A percentile compares a stretch with the other conserved stretches of the same genome.
Conservation (phyloP, 805 yeast species). For the Pichia pseudocactophila region DNA sequence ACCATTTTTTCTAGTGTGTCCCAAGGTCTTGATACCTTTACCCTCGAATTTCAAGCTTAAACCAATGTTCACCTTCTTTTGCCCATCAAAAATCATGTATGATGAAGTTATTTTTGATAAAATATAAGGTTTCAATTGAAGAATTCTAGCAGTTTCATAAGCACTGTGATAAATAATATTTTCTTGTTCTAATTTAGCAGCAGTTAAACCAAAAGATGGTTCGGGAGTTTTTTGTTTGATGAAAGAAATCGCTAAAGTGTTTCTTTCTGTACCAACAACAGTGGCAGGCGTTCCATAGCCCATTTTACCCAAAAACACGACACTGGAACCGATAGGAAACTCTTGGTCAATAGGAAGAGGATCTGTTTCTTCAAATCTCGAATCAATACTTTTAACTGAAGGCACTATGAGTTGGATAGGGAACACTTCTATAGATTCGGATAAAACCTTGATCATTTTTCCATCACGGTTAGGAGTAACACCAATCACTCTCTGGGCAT, state of each 20-base stretch:
- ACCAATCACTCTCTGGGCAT: constrained; percentile 73
- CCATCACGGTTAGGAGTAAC: constrained; percentile 62
- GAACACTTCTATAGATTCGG: constrained; percentile 40
- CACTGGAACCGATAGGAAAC: constrained; percentile 64
- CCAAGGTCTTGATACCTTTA: constrained; percentile 74
- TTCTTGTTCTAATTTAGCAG: constrained; percentile 49
- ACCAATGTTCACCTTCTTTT: constrained; percentile 61
- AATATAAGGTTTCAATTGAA: constrained; percentile 53
- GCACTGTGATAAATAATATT: constrained; percentile 57
- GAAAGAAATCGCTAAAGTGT: constrained; percentile 42
- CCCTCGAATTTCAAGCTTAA: constrained; percentile 77
- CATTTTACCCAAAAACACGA: constrained; percentile 73
- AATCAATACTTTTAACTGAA: constrained; percentile 62
- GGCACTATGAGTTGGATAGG: constrained; percentile 83
- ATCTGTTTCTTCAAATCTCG: constrained; percentile 59
- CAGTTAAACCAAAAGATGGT: constrained; percentile 54
- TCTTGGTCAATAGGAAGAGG: constrained; percentile 76
- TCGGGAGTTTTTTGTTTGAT: constrained; percentile 43
- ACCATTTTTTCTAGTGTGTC: constrained; percentile 61
- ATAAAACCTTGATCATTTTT: constrained; percentile 67
- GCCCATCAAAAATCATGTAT: constrained; percentile 48
- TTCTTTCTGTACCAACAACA: constrained; percentile 47
- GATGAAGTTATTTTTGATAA: constrained; percentile 73
- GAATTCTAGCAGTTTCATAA: constrained; percentile 48
- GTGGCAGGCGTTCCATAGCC: constrained; percentile 80